Evolutionary conservation across 306 rosid genomes (phyloP).

Genomic region (Castanea sativa): DNA sequence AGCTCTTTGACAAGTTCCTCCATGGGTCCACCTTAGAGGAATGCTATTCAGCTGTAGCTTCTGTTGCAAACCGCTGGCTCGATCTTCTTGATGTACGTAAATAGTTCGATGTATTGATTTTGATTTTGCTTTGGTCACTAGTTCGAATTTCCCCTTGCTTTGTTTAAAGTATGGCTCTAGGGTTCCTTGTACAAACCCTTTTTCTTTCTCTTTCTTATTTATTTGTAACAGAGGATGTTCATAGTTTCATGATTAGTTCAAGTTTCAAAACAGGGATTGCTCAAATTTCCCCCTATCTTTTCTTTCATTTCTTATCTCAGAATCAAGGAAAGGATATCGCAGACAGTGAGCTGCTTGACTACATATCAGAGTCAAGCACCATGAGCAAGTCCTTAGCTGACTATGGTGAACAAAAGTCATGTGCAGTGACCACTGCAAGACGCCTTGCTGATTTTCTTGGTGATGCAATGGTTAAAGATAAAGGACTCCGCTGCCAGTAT

Average conservation of each 20-base stretch:
- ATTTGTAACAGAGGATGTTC: constrained; percentile 18
- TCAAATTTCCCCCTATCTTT: constrained; percentile 14
- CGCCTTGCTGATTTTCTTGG: constrained; percentile 98
- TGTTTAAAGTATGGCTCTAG: constrained; percentile 1
- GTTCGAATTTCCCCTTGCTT: not conserved
- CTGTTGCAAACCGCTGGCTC: constrained; percentile 91
- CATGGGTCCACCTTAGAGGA: constrained; percentile 86
- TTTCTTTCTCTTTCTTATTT: not conserved
- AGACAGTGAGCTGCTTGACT: constrained; percentile 92
- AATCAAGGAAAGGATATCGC: constrained; percentile 91
- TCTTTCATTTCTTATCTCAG: constrained; percentile 38
- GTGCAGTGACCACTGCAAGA: constrained; percentile 93
- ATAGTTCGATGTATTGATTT: constrained; percentile 18
- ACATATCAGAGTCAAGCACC: constrained; percentile 98
- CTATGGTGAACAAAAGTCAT: constrained; percentile 85
- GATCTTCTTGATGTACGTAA: constrained; percentile 95
- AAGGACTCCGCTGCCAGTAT: constrained; percentile 94
- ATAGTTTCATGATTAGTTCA: constrained; percentile 1
- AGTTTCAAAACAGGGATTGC: not conserved
- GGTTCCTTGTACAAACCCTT: not conserved
- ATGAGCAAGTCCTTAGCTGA: constrained; percentile 99
- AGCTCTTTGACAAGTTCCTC: constrained; percentile 92
- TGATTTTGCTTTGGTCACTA: not conserved
- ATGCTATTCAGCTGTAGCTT: constrained; percentile 89
- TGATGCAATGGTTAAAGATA: constrained; percentile 91